Conservation (phyloP, 2,329 filamentous ascomycete species). For the Fusarium tupiense region DNA sequence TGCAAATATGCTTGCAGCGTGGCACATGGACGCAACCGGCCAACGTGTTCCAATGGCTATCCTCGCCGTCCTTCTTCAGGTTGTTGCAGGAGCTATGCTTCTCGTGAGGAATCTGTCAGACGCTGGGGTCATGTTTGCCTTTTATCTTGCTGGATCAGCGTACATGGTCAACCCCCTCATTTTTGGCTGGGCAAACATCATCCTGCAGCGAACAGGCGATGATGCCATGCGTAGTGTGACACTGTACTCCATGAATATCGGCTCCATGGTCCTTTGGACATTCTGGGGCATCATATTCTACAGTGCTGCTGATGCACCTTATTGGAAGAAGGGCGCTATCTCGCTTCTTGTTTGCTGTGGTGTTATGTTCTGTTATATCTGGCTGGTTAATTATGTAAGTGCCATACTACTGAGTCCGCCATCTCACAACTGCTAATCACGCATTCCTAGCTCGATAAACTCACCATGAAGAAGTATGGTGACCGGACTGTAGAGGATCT, state of each 20-base stretch:
- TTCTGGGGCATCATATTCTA: constrained; percentile 58
- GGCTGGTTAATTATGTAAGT: constrained; percentile 27
- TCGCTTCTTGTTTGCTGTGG: constrained; percentile 29
- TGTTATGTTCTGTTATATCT: constrained; percentile 33
- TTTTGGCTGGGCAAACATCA: constrained; percentile 42
- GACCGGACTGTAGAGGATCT: background rate
- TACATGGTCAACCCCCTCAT: constrained; percentile 43
- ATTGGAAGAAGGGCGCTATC: constrained; percentile 49
- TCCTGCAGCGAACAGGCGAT: constrained; percentile 43
- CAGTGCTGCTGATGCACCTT: constrained; percentile 53
- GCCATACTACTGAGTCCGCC: rapidly evolving
- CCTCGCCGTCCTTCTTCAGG: constrained; percentile 23
- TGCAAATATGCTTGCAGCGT: constrained; percentile 35
- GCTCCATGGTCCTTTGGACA: constrained; percentile 52
- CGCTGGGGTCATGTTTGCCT: constrained; percentile 32
- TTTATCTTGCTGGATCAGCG: constrained; percentile 37
- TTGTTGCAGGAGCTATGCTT: constrained; percentile 32
- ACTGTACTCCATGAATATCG: constrained; percentile 53
- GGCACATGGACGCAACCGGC: constrained; percentile 35
- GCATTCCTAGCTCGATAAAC: background rate
- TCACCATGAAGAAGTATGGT: constrained; percentile 5
- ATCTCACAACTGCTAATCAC: background rate
- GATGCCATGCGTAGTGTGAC: constrained; percentile 53
- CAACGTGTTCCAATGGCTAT: constrained; percentile 28
- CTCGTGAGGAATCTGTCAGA: constrained; percentile 33